Evolutionary conservation across 2,329 filamentous ascomycete species (phyloP).

Genomic region (Scytalidium sp.): DNA sequence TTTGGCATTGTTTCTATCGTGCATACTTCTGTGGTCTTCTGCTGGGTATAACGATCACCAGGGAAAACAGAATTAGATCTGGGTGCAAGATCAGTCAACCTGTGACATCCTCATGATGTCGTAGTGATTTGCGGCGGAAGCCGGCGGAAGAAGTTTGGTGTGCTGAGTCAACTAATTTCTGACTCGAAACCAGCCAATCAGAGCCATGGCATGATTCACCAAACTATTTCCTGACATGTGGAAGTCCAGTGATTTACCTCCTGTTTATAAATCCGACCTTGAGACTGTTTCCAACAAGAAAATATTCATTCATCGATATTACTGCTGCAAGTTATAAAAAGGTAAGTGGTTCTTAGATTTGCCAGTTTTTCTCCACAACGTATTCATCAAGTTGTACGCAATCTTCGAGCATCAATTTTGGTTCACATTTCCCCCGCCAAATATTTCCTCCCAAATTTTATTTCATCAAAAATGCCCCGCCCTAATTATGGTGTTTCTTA

Average conservation of each 20-base stretch:
- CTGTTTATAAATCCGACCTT: not conserved
- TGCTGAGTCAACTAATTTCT: not conserved
- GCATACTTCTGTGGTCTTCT: not conserved
- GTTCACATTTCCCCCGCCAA: not conserved
- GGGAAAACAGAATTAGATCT: not conserved
- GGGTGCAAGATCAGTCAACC: not conserved
- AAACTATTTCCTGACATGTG: not conserved
- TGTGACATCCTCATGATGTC: not conserved
- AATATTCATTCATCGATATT: not conserved
- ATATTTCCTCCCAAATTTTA: not conserved
- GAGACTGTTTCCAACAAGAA: not conserved
- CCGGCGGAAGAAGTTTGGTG: not conserved
- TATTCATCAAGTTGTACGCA: no score
- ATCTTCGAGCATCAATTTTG: not conserved
- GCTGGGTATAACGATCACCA: no score
- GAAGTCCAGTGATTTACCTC: not conserved
- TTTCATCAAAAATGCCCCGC: not conserved
- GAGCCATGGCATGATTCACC: not conserved
- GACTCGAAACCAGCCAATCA: not conserved
- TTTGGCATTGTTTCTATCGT: not conserved
- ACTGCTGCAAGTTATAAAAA: not conserved
- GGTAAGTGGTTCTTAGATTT: no score
- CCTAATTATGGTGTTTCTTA: slow-evolving; percentile 5
- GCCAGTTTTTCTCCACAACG: no score
- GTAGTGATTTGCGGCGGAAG: not conserved